Conservation (phyloP, 2,329 filamentous ascomycete species). For the Pseudogymnoascus sp. region DNA sequence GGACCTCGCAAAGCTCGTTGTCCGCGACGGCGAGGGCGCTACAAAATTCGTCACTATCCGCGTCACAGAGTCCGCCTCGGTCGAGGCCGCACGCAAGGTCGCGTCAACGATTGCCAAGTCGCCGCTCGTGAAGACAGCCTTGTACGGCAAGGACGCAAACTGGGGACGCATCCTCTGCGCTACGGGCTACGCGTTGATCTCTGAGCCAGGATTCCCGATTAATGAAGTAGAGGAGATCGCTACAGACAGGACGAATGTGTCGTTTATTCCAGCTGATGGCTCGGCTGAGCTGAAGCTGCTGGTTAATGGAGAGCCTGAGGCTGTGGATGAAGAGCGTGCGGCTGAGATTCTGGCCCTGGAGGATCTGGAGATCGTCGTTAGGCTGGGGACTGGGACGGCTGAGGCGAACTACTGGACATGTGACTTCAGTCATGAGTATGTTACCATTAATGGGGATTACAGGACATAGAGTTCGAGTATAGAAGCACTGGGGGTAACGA, state of each 20-base stretch:
- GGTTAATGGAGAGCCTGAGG: conserved; percentile 71
- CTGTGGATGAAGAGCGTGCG: conserved; percentile 67
- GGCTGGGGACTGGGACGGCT: conserved; percentile 58
- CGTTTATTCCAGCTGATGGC: conserved; percentile 71
- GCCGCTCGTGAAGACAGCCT: conserved; percentile 89
- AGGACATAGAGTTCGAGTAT: conserved; percentile 40
- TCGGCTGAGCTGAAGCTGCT: conserved; percentile 67
- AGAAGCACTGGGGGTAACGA: background rate
- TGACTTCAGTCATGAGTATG: conserved; percentile 77
- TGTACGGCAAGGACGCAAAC: conserved; percentile 96
- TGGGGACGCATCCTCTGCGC: conserved; percentile 97
- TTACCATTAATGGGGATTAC: conserved; percentile 59
- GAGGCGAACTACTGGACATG: conserved; percentile 76
- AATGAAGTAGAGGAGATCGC: conserved; percentile 56
- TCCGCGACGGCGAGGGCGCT: conserved; percentile 92
- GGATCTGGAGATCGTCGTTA: conserved; percentile 71
- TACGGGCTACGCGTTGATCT: conserved; percentile 69
- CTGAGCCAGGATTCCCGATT: conserved; percentile 46
- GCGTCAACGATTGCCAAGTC: conserved; percentile 84
- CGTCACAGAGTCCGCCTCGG: conserved; percentile 63
- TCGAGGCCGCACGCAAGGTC: conserved; percentile 66
- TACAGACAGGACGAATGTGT: conserved; percentile 66
- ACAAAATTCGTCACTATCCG: conserved; percentile 96
- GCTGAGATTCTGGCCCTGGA: conserved; percentile 70
- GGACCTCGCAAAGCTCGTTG: conserved; percentile 83